Conservation (phyloP, 805 yeast genomes). For the Teunomyces barrocoloradensis region DNA sequence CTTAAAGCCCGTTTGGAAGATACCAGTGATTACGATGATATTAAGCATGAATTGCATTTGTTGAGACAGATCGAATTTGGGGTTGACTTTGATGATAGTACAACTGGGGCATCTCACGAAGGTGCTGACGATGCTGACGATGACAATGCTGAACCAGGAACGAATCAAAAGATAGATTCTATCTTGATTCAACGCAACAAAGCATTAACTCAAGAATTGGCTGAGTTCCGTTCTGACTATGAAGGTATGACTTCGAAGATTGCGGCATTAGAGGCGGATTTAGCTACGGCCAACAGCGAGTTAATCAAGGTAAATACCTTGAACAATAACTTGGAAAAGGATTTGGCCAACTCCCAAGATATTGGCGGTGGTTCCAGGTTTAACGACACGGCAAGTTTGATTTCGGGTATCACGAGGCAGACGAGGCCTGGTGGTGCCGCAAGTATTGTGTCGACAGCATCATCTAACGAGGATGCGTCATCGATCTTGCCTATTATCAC, state of each 20-base stretch:
- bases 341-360: slow-evolving; percentile 59
- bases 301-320: slow-evolving; percentile 41
- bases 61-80: slow-evolving; percentile 78
- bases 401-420: slow-evolving; percentile 52
- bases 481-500: slow-evolving; percentile 82
- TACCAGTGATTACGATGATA: slow-evolving; percentile 72
- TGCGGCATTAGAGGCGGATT: slow-evolving; percentile 35
- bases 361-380: slow-evolving; percentile 37
- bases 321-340: slow-evolving; percentile 70
- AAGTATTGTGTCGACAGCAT: slow-evolving; percentile 11
- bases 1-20: slow-evolving; percentile 49
- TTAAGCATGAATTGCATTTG: slow-evolving; percentile 72
- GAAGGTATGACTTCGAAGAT: slow-evolving; percentile 44
- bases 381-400: slow-evolving; percentile 64
- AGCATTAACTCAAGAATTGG: slow-evolving; percentile 66
- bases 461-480: slow-evolving; percentile 28
- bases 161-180: slow-evolving; percentile 44
- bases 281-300: slow-evolving; percentile 35
- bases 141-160: slow-evolving; percentile 22
- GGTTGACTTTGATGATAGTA: slow-evolving; percentile 31
- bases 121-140: slow-evolving; percentile 25
- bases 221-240: slow-evolving; percentile 60
- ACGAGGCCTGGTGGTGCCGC: slow-evolving; percentile 18
- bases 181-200: slow-evolving; percentile 69
- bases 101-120: slow-evolving; percentile 12